Conservation (phyloP, 2,329 filamentous ascomycete species). For the Exophiala xenobiotica region DNA sequence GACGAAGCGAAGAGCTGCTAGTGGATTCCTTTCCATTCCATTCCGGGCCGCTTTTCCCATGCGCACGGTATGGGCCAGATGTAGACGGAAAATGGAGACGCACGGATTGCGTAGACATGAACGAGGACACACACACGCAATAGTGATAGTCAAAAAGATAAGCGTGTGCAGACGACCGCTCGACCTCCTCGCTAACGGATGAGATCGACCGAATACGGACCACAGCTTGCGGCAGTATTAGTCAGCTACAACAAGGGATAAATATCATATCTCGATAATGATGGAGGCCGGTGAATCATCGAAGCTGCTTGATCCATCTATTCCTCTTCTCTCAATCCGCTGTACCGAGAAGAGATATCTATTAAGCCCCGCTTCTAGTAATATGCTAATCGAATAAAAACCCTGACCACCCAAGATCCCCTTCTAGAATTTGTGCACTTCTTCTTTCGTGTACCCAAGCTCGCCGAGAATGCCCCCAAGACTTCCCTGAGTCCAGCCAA, state of each 20-base stretch:
- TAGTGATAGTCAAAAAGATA: too few species aligned
- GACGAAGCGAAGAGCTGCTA: conserved; percentile 5
- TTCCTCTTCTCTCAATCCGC: too few species aligned
- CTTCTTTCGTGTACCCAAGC: conserved; percentile 58
- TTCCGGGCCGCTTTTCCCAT: not conserved
- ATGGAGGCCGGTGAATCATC: too few species aligned
- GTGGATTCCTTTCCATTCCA: conserved; percentile 18
- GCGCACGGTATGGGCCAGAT: not conserved
- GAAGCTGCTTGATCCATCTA: too few species aligned
- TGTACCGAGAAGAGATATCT: not conserved
- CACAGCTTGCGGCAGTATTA: not conserved
- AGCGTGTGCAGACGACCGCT: too few species aligned
- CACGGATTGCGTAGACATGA: conserved; percentile 9
- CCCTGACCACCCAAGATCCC: not conserved
- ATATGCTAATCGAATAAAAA: conserved; percentile 19
- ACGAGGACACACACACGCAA: not conserved
- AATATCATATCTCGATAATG: too few species aligned
- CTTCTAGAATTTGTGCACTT: conserved; percentile 60
- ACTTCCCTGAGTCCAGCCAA: conserved; percentile 36
- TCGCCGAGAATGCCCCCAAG: conserved; percentile 54
- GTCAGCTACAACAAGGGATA: too few species aligned
- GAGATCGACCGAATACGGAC: not conserved
- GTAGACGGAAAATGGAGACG: not conserved
- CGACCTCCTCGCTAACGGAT: not conserved
- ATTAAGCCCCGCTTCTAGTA: conserved; percentile 12